Evolutionary conservation across 75 land plant species (phyloP), one percentile per base, ranked within the genome.

Genomic region (Cryptomeria japonica): DNA sequence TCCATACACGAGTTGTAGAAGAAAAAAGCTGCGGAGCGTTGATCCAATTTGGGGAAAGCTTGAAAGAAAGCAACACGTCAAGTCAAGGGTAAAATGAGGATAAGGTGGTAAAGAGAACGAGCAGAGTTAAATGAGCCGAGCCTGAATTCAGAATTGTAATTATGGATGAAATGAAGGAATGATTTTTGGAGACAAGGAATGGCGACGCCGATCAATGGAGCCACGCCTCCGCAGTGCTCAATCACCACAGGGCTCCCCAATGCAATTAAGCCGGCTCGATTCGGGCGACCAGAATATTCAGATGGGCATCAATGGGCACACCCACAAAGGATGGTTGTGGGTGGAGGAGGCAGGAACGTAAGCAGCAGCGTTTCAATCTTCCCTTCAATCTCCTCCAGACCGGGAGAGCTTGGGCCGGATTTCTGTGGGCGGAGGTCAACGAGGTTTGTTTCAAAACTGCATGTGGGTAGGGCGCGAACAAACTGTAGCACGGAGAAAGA

Each of bases 361-460:
- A 37, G 80, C 80, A 79, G 18, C 87, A 85, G 53, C 47, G 68
- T 83, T 58, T 49, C 72, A 39, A 37, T 70, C 37, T 58, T 61
- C 68, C 68, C 85, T 13, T 12, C 91, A 31, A n/a, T 89, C 34
- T 64, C 70, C 28, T 25, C 70, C 28, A 64, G n/a, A 64, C 84
- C 76, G 51, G 87, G 88, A 11, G 90, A 88, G 18, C 92, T 97
- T 39, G 86, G 90, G 47, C 87, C 97, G 16, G 95, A 96, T 49
- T 97, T 97, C 87, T 94, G 97, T 42, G 99, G 99, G 64, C 90
- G 91, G 72, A 88, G 95, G 18, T 95, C 99, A 46, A 98, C 99
- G 73, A 89, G 99, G 22, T 87, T 96, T 82, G 96, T 97, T 85
- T 96, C 97, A 84, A 98, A 98, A 89, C 58, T 96, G 76, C 97